A percentile compares a stretch with the other conserved stretches of the same genome.
Evolutionary conservation across 208 protist species (phyloP).

Genomic region (Paratrypanosoma confusum): DNA sequence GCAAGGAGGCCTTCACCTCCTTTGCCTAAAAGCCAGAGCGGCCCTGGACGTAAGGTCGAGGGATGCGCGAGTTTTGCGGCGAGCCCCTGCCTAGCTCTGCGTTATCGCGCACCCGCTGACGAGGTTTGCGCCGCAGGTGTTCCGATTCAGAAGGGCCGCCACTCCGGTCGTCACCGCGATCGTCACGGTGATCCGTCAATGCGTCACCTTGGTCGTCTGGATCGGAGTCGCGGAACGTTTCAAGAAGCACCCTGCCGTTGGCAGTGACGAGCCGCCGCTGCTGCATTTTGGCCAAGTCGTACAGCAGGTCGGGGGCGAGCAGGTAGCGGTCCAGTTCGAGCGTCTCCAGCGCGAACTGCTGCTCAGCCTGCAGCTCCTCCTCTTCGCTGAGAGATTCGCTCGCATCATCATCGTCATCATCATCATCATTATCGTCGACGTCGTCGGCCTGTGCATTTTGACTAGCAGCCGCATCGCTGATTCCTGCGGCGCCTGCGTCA

Average conservation of each 20-base stretch:
- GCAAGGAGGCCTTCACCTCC: no score
- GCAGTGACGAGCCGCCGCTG: conserved; percentile 59
- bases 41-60: conserved; percentile 69
- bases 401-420: neutral
- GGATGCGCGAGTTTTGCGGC: conserved; percentile 68
- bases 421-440: neutral
- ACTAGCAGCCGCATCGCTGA: neutral
- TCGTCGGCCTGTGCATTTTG: neutral
- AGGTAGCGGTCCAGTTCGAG: conserved; percentile 78
- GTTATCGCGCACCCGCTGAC: conserved; percentile 25
- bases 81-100: conserved; percentile 60
- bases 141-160: neutral
- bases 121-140: neutral
- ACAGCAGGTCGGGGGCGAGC: conserved; percentile 65
- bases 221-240: conserved; percentile 57
- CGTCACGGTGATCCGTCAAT: conserved; percentile 10
- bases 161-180: conserved; percentile 1
- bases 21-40: no score
- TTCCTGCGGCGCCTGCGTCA: conserved; percentile 8
- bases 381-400: conserved; percentile 7
- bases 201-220: conserved; percentile 11
- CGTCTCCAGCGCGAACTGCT: conserved; percentile 38
- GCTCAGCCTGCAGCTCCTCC: conserved; percentile 39
- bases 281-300: conserved; percentile 64
- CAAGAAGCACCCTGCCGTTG: conserved; percentile 49